phyloP scores from a whole-genome alignment of 176 grass and related monocot species.

The Oropetium thomaeum region DNA sequence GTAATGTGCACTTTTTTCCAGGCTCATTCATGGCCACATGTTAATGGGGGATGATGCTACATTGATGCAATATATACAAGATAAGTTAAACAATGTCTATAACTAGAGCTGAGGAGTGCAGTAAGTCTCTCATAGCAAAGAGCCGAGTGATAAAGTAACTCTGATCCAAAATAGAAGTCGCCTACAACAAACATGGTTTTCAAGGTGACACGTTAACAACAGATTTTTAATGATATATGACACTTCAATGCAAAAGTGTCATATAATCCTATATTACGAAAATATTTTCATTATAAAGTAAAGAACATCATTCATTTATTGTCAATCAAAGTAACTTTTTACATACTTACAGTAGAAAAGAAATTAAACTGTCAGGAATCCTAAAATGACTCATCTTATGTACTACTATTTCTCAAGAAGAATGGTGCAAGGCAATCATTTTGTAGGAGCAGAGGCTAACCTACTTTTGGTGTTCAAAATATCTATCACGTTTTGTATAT shows the following conservation, averaged over 20 bases:
- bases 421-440: neutral
- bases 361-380: neutral
- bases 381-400: neutral
- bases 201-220: neutral
- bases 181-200: neutral
- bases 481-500: constrained; percentile 8
- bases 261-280: neutral
- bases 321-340: neutral
- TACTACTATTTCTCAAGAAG: neutral
- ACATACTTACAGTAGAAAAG: neutral
- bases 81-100: neutral
- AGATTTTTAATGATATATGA: neutral
- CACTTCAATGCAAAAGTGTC: neutral
- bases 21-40: neutral
- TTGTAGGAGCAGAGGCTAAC: neutral
- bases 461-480: constrained; percentile 11
- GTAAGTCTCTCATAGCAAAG: neutral
- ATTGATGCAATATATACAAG: constrained; percentile 18
- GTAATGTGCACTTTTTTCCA: too few species aligned
- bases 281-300: neutral
- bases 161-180: neutral
- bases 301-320: neutral
- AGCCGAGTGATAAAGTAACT: neutral
- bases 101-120: neutral
- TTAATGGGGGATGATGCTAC: neutral